Percentiles rank a stretch among this genome's conserved stretches.
These are phyloP conservation scores for Phytophthora pluvialis DNA, from an alignment of 352 stramenopile species.

Conservation along the genomic window DNA sequence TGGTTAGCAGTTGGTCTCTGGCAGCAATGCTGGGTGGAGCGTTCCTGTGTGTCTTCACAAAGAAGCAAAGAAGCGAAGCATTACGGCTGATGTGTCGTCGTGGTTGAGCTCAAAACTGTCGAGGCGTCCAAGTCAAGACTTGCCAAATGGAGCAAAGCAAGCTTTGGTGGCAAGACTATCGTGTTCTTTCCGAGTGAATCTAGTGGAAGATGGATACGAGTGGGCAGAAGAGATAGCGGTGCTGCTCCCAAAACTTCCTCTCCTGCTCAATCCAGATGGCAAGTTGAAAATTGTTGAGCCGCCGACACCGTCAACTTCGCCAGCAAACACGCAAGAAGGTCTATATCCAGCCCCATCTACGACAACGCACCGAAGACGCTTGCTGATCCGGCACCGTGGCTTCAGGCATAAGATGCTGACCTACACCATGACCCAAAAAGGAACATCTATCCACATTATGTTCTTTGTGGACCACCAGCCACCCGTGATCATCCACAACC, in stretches of 20 bases:
- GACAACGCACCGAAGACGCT: constrained; percentile 51
- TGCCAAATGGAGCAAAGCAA: constrained; percentile 28
- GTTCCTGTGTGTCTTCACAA: constrained; percentile 56
- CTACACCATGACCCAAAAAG: constrained; percentile 63
- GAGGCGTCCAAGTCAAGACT: constrained; percentile 44
- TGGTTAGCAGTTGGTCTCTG: constrained; percentile 36
- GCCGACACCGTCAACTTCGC: constrained; percentile 11
- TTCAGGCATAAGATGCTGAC: constrained; percentile 74
- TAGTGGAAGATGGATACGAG: constrained; percentile 45
- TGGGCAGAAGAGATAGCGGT: constrained; percentile 61
- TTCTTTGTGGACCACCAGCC: constrained; percentile 77
- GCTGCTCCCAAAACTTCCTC: constrained; percentile 42
- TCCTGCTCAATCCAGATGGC: constrained; percentile 41
- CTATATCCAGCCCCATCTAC: constrained; percentile 57
- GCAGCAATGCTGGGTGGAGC: constrained; percentile 44
- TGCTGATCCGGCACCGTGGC: constrained; percentile 59
- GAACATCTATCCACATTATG: constrained; percentile 58
- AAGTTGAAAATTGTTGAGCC: constrained; percentile 35
- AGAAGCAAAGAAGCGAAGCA: constrained; percentile 50
- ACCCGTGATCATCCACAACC: constrained; percentile 70
- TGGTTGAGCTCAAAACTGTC: constrained; percentile 62
- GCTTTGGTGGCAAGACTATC: constrained; percentile 49
- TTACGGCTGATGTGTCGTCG: constrained; percentile 55
- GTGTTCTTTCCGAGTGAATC: constrained; percentile 50
- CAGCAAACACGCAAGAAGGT: constrained; percentile 14